Evolutionary conservation across 2,329 filamentous ascomycete species (phyloP), one percentile per base, ranked within the genome.

Genomic region (Epichloe festucae): DNA sequence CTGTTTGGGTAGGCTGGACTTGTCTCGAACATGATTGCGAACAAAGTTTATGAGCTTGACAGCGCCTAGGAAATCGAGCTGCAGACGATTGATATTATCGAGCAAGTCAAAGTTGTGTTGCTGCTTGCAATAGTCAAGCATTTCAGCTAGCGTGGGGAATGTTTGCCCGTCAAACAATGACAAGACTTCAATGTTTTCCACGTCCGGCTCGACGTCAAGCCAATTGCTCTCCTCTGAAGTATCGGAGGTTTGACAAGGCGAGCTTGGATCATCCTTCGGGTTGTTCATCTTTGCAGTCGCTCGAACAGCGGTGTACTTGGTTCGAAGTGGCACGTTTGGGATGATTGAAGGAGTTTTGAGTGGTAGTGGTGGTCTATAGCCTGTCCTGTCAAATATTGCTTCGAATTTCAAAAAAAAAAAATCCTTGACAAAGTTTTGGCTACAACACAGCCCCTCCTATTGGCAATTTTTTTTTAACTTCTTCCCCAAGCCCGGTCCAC

Each of bases 21-120:
- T 69, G 39, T 74, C 69, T 50, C 71, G 70, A 21, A 72, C 72
- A 21, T 64, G 66, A 53, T 69, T 66, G 54, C 78, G 75, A 50
- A 81, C 73, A 59, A 81, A 89, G 64, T 90, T 90, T 63, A 89
- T 80, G 36, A 90, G 72, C 66, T 83, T 89, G 59, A 90, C 79
- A 53, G 76, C 79, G 31, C 81, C 85, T 54, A 88, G 76, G 58
- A 89, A 89, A 61, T 90, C 85, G 44, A 89, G 73, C 21, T 70
- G 74, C 62, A 80, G 65, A 21, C 67, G 70, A 53, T 79, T 77
- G 52, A 81, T 73, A 36, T 79, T 70, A 50, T 73, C 76, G 50
- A 81, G 63, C 53, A 90, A 78, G 65, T 89, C 84, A 59, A 90
- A 85, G 31, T 69, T 67, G 61, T 83, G 73, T 58, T 78, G 79